Evolutionary conservation across 2,329 filamentous ascomycete genomes (phyloP).

Genomic region (Colletotrichum eremochloae): DNA sequence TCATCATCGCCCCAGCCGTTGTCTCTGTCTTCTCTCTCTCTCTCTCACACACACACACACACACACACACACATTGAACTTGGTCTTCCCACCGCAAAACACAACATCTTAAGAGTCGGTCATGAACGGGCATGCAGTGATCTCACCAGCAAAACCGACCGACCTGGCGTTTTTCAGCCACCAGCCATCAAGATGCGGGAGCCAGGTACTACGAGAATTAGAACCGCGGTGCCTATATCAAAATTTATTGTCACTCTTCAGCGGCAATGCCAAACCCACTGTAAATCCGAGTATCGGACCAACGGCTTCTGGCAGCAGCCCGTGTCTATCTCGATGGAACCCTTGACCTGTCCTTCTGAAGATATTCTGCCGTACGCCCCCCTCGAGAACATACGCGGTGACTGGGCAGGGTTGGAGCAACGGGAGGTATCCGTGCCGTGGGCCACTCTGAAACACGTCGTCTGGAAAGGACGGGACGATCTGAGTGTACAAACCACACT

Average conservation of each 20-base stretch:
- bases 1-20: neutral
- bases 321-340: neutral
- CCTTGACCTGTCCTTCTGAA: neutral
- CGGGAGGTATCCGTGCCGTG: neutral
- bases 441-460: neutral
- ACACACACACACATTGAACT: neutral
- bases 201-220: neutral
- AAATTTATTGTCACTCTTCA: no score
- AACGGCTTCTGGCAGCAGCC: neutral
- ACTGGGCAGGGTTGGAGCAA: neutral
- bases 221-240: neutral
- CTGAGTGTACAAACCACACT: neutral
- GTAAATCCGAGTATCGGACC: neutral
- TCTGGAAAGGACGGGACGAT: neutral
- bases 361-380: no score
- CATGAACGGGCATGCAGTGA: neutral
- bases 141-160: neutral
- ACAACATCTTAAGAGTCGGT: neutral
- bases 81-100: neutral
- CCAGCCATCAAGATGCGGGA: neutral
- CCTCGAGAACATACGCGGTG: constrained; percentile 4
- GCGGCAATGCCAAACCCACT: no score
- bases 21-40: neutral
- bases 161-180: neutral
- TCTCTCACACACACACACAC: neutral